Evolutionary conservation across 305 asterid species (phyloP), one percentile per base, ranked within the genome.

Genomic region (Rubia tinctorum): DNA sequence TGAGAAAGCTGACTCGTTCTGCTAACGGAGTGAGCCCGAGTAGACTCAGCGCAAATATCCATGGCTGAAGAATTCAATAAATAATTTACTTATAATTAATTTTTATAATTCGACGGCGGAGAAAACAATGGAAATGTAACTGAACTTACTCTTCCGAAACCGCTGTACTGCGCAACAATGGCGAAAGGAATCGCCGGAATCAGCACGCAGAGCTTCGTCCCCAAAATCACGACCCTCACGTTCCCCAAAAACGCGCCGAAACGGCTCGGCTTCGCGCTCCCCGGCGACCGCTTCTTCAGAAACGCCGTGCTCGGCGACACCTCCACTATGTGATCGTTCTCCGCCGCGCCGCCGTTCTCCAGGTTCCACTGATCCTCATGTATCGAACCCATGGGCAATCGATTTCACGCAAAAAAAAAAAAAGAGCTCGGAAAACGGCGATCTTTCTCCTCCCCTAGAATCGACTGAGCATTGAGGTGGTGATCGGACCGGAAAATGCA

Each of bases 161-260:
- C 37, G 39, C 43, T 62, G 68, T 39, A 75, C 23, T 84, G 72
- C 10, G 84, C 90, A 1, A 80, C 17, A 12, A 84, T 58, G 37
- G 90, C 90, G 34, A 80, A 23, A 61, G 90, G 90, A 53, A 86
- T 75, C 13, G 83, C 90, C n/a, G 84, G 84, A 42, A 86, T 74
- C 40, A 86, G 79, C 37, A 84, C 58, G 14, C 85, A 86, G 66
- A 86, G 81, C 78, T 84, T 86, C 5, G 87, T 86, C 27, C 85
- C 90, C 72, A 86, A 76, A 45, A 86, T 55, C 59, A 86, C 84
- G 55, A 76, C 34, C 55, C 71, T 77, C 45, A 86, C 13, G 62
- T 86, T 80, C 14, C 27, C 76, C 77, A 80, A 55, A 18, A 86
- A 62, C 20, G 66, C 59, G 10, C 69, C 68, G 10, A 85, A 40